Base-by-base conservation (phyloP, 305 asterid genomes). In the Fraxinus nigra region DNA sequence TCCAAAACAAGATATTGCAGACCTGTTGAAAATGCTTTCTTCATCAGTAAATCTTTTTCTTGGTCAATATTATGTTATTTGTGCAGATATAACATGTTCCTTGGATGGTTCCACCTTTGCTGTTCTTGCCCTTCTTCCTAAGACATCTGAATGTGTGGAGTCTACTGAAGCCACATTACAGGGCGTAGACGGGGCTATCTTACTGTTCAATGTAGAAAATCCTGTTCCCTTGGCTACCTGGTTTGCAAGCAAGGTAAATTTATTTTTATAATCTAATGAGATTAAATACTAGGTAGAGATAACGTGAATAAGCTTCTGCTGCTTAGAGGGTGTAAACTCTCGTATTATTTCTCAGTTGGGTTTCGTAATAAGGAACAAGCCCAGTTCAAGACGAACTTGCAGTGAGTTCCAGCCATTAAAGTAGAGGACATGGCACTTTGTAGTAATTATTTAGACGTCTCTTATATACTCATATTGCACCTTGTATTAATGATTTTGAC, bases 11-110 rank as follows among this genome's bases (percentile, higher is more conserved):
- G 33, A 22, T 61, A 61, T 26, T 65, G 37, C 18, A 10, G 32
- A 10, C 37, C 35, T 26, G 37, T 65, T 24, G 35, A 28, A 48
- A 65, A 26, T 26, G 37, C 37, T 65, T 3, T 11, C 73, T 26
- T 65, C n/a, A 26, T 65, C 20, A 7, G 69, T 75, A 69, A 26
- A 16, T 46, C 51, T 76, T 65, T 56, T 22, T 37, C 18, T 80
- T 10, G 54, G 61, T 75, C 51, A 79, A 46, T 85, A 75, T 77
- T 81, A 40, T 85, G 26, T 82, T 84, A 63, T 85, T 11, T 59
- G 9, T 87, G 90, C 92, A 96, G 99, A 90, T 84, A 85, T 96
- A 82, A 77, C 94, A 59, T 94, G 93, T 86, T 90, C 99, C 2
- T 33, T 73, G 89, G 92, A 84, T 81, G 85, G 72, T 81, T 88